Evolutionary conservation across 2,329 filamentous ascomycete genomes (phyloP).

Genomic region (Pseudonectria buxi): DNA sequence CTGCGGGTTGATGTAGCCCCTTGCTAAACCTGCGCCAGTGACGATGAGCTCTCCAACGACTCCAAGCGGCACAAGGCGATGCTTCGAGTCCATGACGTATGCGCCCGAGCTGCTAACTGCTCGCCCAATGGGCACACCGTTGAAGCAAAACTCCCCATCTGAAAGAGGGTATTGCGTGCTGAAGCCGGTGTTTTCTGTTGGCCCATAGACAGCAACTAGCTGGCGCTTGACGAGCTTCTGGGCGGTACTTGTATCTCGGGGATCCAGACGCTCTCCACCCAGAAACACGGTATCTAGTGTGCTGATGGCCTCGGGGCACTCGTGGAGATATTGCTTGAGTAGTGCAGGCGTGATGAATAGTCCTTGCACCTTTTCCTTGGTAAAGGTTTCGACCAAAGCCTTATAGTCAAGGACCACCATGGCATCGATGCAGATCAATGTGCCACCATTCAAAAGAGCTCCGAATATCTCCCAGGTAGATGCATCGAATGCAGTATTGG

Average conservation of each 20-base stretch:
- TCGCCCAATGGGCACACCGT: not conserved
- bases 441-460: conserved; percentile 5
- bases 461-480: conserved; percentile 5
- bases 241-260: not conserved
- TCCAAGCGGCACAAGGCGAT: conserved; percentile 16
- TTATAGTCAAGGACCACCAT: conserved; percentile 3
- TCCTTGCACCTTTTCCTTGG: not conserved
- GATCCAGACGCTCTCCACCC: conserved; percentile 1
- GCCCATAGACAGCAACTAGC: conserved; percentile 8
- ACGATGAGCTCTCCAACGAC: conserved; percentile 20
- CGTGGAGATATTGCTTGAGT: conserved; percentile 1
- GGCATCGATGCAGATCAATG: conserved; percentile 9
- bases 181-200: conserved; percentile 11
- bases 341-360: not conserved
- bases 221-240: not conserved
- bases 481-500: conserved; percentile 9
- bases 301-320: not conserved
- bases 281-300: not conserved
- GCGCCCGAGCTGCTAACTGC: conserved; percentile 11
- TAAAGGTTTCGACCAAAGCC: not conserved
- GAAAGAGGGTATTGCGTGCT: conserved; percentile 1
- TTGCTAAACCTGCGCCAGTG: conserved; percentile 15
- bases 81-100: conserved; percentile 14
- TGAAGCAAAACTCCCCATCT: too few relatives aligned
- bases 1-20: conserved; percentile 13